phyloP scores from a whole-genome alignment of 2,329 filamentous ascomycete genomes.

The Sclerotinia minor region DNA sequence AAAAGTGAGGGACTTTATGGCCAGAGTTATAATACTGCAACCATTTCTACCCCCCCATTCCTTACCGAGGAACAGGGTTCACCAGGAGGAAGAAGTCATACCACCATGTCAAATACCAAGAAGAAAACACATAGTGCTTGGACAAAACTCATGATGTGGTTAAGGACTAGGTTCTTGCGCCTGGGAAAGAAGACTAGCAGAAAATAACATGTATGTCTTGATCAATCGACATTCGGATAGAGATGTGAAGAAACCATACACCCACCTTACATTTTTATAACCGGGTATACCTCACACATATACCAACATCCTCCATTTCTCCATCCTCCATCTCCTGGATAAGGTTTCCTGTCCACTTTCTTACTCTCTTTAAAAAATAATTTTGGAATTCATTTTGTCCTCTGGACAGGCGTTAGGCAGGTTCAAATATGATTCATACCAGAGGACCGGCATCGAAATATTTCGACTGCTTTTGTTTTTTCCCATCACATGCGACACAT shows the following conservation, averaged over 20 bases:
- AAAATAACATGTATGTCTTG: constrained; percentile 3
- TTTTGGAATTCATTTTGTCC: constrained; percentile 18
- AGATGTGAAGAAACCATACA: not conserved
- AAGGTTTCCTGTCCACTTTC: not conserved
- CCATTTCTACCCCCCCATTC: constrained; percentile 15
- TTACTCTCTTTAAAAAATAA: constrained; percentile 20
- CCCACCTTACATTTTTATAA: not conserved
- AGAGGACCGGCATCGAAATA: constrained; percentile 23
- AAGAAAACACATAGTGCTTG: constrained; percentile 61
- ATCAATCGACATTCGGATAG: not conserved
- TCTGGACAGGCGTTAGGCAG: constrained; percentile 20
- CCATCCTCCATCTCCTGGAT: not conserved
- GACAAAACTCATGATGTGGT: constrained; percentile 64
- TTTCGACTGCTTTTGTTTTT: constrained; percentile 20
- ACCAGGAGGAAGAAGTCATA: constrained; percentile 9
- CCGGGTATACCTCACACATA: not conserved
- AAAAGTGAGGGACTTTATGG: constrained; percentile 30
- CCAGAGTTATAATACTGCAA: constrained; percentile 30
- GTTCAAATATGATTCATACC: constrained; percentile 22
- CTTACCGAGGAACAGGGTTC: constrained; percentile 19
- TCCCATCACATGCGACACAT: constrained; percentile 25
- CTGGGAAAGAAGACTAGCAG: constrained; percentile 37
- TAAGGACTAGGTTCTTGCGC: constrained; percentile 57
- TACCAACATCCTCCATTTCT: not conserved
- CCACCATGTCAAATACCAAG: constrained; percentile 44